Conservation (phyloP, 75 land plant species). For the Sequoiadendron giganteum region DNA sequence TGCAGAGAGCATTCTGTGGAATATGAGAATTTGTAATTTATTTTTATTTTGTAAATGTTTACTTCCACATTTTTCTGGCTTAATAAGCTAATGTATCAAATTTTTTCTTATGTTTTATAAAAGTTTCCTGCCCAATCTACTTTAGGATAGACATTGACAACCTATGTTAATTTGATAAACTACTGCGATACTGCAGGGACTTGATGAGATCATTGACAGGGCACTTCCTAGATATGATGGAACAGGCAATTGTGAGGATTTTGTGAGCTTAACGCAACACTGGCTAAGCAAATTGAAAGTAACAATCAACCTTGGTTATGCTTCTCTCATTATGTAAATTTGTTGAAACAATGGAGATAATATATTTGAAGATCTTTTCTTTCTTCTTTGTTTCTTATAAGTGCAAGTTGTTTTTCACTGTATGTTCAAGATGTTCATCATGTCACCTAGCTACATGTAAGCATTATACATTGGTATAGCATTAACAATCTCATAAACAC, state of each 20-base stretch:
- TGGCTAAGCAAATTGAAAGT: constrained; percentile 89
- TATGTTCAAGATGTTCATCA: background rate
- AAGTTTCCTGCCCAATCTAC: background rate
- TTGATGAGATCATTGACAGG: constrained; percentile 84
- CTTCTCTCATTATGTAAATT: background rate
- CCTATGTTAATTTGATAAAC: background rate
- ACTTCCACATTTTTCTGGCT: background rate
- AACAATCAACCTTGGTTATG: background rate
- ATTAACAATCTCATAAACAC: background rate
- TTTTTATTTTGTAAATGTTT: background rate
- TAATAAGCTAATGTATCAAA: background rate
- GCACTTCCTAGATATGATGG: constrained; percentile 59
- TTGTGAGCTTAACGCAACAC: constrained; percentile 66
- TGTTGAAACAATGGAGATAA: background rate
- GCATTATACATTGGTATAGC: background rate
- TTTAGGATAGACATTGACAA: background rate
- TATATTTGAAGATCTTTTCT: background rate
- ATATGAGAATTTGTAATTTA: background rate
- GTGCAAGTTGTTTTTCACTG: background rate
- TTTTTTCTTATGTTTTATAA: background rate
- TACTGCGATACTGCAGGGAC: constrained; percentile 49
- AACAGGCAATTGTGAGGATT: constrained; percentile 68
- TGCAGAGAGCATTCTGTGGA: background rate
- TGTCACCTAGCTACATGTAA: background rate
- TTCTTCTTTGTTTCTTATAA: background rate